Base-by-base conservation (phyloP, 306 rosid species). In the Rubus idaeus region DNA sequence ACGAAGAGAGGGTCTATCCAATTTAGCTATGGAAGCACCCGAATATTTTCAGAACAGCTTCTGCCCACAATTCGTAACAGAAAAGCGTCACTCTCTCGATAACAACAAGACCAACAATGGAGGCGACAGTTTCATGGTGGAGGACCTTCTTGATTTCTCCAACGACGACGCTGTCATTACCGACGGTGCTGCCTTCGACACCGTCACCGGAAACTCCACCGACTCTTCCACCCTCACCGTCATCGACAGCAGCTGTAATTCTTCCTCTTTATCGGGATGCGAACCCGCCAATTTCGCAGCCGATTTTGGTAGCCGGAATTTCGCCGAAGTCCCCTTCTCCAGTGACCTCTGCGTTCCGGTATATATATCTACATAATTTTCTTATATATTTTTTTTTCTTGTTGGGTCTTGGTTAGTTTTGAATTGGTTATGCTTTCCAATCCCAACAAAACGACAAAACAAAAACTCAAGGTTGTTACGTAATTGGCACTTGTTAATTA, bases 121-220 rank as follows among this genome's bases (percentile, higher is more conserved):
- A 6, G 70, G 70, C 8, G 70, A 91, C 74, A 39, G 14, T 40
- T 65, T 65, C 49, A 65, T 65, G 70, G 94, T 91, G 1, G 96
- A 91, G 70, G 96, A 95, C 79, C 88, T 95, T 61, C 90, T 95
- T 30, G 90, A 95, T 84, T 92, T 95, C 78, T 87, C 99, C 68
- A 88, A 88, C 10, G 86, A 84, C 39, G 89, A 83, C 6, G 78
- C 56, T 0, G 40, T 56, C 75, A 68, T 77, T n/a, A 30, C 82
- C 39, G 89, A 85, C 18, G 70, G 76, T 42, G 26, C 14, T 2
- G 41, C 80, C 62, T 80, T 81, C 6, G 87, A 87, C 70, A 84
- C 81, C 52, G 67, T 79, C 35, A 65, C 90, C 14, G 83, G 81
- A 40, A 81, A 79, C 68, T 88, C 90, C 66, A 49, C 87, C 35